Conservation (phyloP, 768 basidiomycete genomes). For the Lentinula sp. region DNA sequence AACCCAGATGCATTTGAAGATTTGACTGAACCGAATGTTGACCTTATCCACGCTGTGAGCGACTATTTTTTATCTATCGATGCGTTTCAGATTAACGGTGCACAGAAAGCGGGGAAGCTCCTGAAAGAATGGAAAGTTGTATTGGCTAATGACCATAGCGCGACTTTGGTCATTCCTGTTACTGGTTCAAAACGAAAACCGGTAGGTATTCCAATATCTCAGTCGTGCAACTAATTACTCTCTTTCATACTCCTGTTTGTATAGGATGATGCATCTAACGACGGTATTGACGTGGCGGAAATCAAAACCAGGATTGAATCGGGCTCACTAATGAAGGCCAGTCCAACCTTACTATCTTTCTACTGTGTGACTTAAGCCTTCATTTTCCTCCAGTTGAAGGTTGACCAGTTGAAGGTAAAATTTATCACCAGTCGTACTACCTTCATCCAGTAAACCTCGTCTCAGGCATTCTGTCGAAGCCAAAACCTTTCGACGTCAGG, state of each 20-base stretch:
- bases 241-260: constrained; percentile 4
- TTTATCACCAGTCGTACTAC: constrained; percentile 6
- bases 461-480: constrained; percentile 14
- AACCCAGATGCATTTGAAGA: constrained; percentile 77
- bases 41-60: constrained; percentile 72
- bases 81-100: constrained; percentile 1
- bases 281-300: constrained; percentile 65
- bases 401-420: constrained; percentile 73
- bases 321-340: constrained; percentile 63
- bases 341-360: constrained; percentile 13
- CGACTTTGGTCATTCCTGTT: constrained; percentile 39
- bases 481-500: constrained; percentile 59
- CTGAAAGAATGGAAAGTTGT: constrained; percentile 68
- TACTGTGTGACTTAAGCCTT: neutral
- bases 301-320: constrained; percentile 59
- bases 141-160: constrained; percentile 58
- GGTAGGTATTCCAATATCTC: constrained; percentile 34
- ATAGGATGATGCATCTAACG: constrained; percentile 29
- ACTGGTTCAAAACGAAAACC: constrained; percentile 67
- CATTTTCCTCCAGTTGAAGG: constrained; percentile 47
- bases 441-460: constrained; percentile 34
- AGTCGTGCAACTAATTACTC: neutral
- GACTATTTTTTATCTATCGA: neutral
- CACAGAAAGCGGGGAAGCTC: constrained; percentile 60
- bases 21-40: constrained; percentile 69